Conservation (phyloP, 495 filamentous ascomycete genomes). For the Xylaria grammica region DNA sequence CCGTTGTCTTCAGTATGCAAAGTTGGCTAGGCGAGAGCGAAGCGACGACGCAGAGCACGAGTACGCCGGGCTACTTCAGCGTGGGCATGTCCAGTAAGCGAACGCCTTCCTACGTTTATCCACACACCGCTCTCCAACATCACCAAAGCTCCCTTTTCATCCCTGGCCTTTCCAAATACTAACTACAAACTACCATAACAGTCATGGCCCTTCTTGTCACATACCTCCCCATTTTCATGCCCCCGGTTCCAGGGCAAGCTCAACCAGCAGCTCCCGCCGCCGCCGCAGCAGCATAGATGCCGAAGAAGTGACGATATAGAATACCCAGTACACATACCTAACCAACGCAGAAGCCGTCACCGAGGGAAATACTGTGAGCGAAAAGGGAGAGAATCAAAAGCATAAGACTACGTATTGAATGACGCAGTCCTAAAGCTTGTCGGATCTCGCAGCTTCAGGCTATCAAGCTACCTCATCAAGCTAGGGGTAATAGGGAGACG, state of each 20-base stretch:
- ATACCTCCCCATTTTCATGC: constrained; percentile 86
- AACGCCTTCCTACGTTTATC: not conserved
- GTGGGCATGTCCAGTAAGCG: constrained; percentile 82
- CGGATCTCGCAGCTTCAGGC: too few species aligned
- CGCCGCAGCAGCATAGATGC: not conserved
- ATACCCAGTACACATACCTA: not conserved
- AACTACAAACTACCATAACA: constrained; percentile 32
- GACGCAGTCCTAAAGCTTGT: too few species aligned
- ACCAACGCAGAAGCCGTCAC: not conserved
- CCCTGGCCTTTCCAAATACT: too few species aligned
- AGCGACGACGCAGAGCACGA: constrained; percentile 64
- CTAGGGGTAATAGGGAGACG: too few species aligned
- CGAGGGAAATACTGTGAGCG: too few species aligned
- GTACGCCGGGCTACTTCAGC: constrained; percentile 81
- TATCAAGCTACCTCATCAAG: too few species aligned
- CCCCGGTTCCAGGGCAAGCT: constrained; percentile 51
- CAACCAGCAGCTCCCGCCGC: constrained; percentile 20
- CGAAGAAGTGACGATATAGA: not conserved
- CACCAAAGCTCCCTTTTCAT: too few species aligned
- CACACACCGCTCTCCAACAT: not conserved
- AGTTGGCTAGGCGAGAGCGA: constrained; percentile 85
- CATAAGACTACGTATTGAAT: too few species aligned
- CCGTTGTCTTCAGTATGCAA: constrained; percentile 83
- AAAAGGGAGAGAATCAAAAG: too few species aligned
- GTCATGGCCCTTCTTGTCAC: constrained; percentile 82